Base-by-base conservation (phyloP, 495 filamentous ascomycete species). In the Penicillium nucicola region DNA sequence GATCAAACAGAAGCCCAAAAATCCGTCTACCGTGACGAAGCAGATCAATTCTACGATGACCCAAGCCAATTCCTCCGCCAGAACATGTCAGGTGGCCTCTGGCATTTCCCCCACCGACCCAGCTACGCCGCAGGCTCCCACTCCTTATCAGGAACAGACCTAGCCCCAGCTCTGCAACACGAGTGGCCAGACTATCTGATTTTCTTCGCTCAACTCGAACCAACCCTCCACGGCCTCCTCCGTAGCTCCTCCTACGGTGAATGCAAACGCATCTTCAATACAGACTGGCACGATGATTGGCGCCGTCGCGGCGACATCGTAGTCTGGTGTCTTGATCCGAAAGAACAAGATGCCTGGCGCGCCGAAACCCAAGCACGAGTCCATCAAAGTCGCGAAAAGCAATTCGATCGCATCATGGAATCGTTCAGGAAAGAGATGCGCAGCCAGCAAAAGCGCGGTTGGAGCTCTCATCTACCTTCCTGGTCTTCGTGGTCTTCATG, bases 281-380 rank as follows among this genome's bases (percentile, higher is more conserved):
- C 82, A 2, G 77, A 84, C 52, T 89, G 85, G 72, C 90, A 95
- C 56, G 93, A 97, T 62, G 93, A 98, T 70, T 84, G 78, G 78
- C 80, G 93, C 58, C 79, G 95, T 55, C 68, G 68, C 22, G 95
- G 93, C n/a, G 86, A 90, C 65, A 79, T 98, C 53, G 76, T 97
- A 7, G 89, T 96, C 36, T 98, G 81, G 81, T 88, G 85, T 61
- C 69, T 77, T 25, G 65, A 70, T 40, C 44, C 62, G 0, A 28
- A 47, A 9, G 72, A 74, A 40, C 71, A 77, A 45, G 56, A 64
- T 22, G 36, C 55, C 15, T 72, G 70, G 70, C 56, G 60, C 11
- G 30, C 55, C 8, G 20, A 61, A 30, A 66, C 50, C 5, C 61
- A 57, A 2, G 47, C 60, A 19, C 64, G 46, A 6, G 31, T 39